Evolutionary conservation across 148 eudicot genomes (phyloP), one percentile per base, ranked within the genome.

Genomic region (Mesembryanthemum crystallinum): DNA sequence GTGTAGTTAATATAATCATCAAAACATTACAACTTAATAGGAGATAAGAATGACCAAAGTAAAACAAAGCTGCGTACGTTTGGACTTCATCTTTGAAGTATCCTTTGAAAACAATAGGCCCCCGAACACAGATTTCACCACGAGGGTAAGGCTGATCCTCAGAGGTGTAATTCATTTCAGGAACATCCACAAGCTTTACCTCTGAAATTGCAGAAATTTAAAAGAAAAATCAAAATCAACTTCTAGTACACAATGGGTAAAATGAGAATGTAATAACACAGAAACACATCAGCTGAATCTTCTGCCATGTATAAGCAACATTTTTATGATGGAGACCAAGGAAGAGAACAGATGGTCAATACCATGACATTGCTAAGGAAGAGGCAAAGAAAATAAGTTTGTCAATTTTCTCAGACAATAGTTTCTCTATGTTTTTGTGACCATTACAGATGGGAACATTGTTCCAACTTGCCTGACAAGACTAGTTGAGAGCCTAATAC

Each of bases 111-210:
- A 94, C 72, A 70, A 76, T 89, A 43, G 94, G 98, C 23, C 98
- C 98, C 73, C 98, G 90, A 47, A 91, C 97, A 83, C 95, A 89
- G 82, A 94, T 94, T 87, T 94, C 98, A 69, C 98, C 98, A 68
- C 98, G 97, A 74, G 98, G 98, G 77, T 89, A 67, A 23, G 97
- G 98, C 83, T 88, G 94, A 84, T 94, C 98, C 67, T 88, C 98
- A 74, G 97, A 91, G 57, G 91, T 89, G 79, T 94, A 94, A 81
- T 86, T 89, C 98, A 94, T 94, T 79, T 91, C 98, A 63, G 97
- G 97, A 72, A 94, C 97, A 75, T 94, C 98, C 74, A 90, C 95
- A 75, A 94, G 93, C 89, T 94, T 94, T 73, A 94, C 84, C 84
- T 94, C 98, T 94, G 89, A 68, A 86, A 76, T 67, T 52, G 55